A percentile compares a stretch with the other conserved stretches of the same genome.
phyloP scores from a whole-genome alignment of 768 basidiomycete genomes.

The Gelatoporia subvermispora region DNA sequence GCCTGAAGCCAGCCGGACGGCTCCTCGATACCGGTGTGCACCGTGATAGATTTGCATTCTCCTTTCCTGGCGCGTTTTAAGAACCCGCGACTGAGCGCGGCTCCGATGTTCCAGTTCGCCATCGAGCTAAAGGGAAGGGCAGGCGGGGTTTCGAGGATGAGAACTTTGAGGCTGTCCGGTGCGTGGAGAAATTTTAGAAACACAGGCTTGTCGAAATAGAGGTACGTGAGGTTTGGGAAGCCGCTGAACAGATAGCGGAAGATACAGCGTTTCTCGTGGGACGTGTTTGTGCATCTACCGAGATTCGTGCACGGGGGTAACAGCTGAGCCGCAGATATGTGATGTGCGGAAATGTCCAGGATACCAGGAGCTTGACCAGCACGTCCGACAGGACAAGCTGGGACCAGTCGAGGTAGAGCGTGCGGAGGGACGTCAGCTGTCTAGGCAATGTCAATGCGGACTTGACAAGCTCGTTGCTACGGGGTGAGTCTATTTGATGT shows the following conservation, averaged over 20 bases:
- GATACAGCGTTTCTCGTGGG: background rate
- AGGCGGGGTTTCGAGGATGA: background rate
- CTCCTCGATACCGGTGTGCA: background rate
- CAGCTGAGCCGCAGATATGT: background rate
- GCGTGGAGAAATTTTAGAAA: background rate
- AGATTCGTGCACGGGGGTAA: background rate
- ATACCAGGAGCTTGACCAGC: no score
- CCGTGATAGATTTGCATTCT: background rate
- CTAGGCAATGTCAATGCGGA: background rate
- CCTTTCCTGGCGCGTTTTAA: background rate
- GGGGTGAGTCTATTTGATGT: background rate
- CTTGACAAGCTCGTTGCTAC: background rate
- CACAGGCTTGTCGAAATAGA: slow-evolving; percentile 3
- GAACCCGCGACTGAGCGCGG: slow-evolving; percentile 1
- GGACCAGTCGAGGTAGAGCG: background rate
- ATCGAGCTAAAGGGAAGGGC: background rate
- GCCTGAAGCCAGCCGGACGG: no score
- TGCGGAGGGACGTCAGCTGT: background rate
- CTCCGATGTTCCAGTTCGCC: background rate
- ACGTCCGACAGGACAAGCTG: background rate
- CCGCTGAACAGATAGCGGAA: background rate
- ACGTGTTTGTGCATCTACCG: no score
- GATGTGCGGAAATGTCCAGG: background rate
- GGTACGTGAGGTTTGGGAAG: background rate
- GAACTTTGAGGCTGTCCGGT: background rate